phyloP scores from a whole-genome alignment of 768 basidiomycete genomes.

The Kwoniella newhampshirensis region DNA sequence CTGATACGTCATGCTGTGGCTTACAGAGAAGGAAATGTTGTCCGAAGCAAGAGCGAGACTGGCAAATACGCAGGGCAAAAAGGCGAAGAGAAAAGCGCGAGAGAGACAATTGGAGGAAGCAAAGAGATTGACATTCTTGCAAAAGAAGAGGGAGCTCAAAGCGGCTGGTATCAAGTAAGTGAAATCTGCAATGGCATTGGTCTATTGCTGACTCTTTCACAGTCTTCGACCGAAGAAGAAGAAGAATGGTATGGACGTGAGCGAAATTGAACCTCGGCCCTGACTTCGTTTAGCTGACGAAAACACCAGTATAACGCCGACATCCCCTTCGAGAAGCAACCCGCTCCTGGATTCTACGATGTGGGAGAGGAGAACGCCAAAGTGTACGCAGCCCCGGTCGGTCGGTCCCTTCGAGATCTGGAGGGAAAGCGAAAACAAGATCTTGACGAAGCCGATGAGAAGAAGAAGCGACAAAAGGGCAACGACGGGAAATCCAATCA shows the following conservation, averaged over 20 bases:
- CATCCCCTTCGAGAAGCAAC: slow-evolving; percentile 96
- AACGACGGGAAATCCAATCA: slow-evolving; percentile 61
- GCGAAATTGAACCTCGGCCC: slow-evolving; percentile 44
- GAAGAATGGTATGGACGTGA: slow-evolving; percentile 94
- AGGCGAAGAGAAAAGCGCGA: slow-evolving; percentile 96
- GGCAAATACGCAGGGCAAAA: slow-evolving; percentile 98
- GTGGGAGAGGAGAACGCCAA: slow-evolving; percentile 90
- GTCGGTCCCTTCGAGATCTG: slow-evolving; percentile 82
- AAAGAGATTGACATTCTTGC: slow-evolving; percentile 84
- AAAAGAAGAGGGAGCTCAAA: slow-evolving; percentile 96
- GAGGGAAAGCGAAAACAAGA: slow-evolving; percentile 95
- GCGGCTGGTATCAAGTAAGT: slow-evolving; percentile 94
- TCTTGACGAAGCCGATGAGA: slow-evolving; percentile 80
- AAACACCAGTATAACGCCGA: slow-evolving; percentile 83
- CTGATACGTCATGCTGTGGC: neutral
- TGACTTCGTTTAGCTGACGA: neutral
- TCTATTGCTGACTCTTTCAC: slow-evolving; percentile 1
- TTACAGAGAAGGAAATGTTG: slow-evolving; percentile 95
- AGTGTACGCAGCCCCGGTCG: slow-evolving; percentile 77
- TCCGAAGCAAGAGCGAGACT: slow-evolving; percentile 97
- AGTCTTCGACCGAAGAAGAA: slow-evolving; percentile 93
- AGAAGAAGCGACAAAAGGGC: slow-evolving; percentile 75
- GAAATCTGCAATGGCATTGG: slow-evolving; percentile 2
- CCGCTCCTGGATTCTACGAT: slow-evolving; percentile 95
- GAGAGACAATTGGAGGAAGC: slow-evolving; percentile 98